Base-by-base conservation (phyloP, 306 rosid species). In the Quercus bicolor region DNA sequence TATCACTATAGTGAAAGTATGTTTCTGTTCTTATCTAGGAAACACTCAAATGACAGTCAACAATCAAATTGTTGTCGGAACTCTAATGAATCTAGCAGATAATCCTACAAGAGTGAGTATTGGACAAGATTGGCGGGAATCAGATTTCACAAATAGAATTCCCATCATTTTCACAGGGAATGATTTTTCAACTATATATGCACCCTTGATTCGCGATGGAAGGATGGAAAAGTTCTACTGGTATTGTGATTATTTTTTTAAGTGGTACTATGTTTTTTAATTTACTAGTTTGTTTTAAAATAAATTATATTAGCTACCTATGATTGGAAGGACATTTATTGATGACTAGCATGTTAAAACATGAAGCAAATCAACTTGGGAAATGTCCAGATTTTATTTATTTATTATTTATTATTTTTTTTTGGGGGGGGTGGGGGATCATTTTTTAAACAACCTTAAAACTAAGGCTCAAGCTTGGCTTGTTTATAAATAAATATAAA, bases 181-280 rank as follows among this genome's bases (percentile, higher is more conserved):
- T 77, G 98, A 94, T 82, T 88, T 92, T 72, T 92, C 98, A 78
- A 94, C 94, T 53, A 88, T 94, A 37, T 94, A 94, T 87, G 98
- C 98, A 70, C 98, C 98, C 64, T 78, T 94, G 83, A 89, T 94
- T 78, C 98, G 98, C 3, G 98, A 92, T 84, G 98, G 98, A 86
- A 92, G 98, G 85, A 94, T 94, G 98, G 97, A 94, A 23, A 94
- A 94, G 82, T 94, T 94, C 80, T 94, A 94, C 86, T 94, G 98
- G 98, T 92, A 87, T 70, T 34, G 81, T 66, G 68, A 61, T 78
- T 56, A 24, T 70, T 76, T 72, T 75, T 45, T 74, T 65, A 29
- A 68, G 48, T 23, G 40, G 73, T 77, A 28, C 70, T 64, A 21
- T 76, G 3, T 45, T 72, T 62, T 77, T 69, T 52, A 70, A 26